phyloP scores from a whole-genome alignment of 108 stramenopile genomes.

The Chaetoceros muelleri region DNA sequence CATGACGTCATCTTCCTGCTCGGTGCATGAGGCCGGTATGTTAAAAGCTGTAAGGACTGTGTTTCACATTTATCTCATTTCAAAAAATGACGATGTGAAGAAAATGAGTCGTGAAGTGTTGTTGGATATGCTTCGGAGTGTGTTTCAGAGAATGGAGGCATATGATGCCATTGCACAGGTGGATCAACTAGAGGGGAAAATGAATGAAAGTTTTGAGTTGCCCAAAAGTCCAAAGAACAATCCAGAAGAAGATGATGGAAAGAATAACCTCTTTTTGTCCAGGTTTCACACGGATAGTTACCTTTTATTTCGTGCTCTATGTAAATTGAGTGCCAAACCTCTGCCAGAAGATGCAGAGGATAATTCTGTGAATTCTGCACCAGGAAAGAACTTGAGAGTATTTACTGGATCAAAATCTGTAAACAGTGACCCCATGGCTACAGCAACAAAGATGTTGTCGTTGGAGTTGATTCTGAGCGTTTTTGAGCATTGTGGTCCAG shows the following conservation, averaged over 20 bases:
- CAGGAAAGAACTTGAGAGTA: constrained; percentile 10
- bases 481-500: constrained; percentile 73
- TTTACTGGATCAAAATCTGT: constrained; percentile 22
- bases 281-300: constrained; percentile 92
- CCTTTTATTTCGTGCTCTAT: constrained; percentile 90
- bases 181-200: constrained; percentile 7
- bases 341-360: constrained; percentile 55
- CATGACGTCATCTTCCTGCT: constrained; percentile 66
- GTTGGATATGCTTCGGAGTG: constrained; percentile 81
- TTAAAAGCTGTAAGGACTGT: constrained; percentile 79
- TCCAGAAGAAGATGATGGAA: constrained; percentile 2
- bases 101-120: constrained; percentile 79
- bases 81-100: constrained; percentile 54
- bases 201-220: not conserved
- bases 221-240: constrained; percentile 5
- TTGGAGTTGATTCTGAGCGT: constrained; percentile 86
- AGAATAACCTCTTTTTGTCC: constrained; percentile 41
- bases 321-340: constrained; percentile 86
- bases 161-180: constrained; percentile 30
- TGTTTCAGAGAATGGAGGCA: constrained; percentile 91
- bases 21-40: constrained; percentile 89
- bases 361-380: not conserved
- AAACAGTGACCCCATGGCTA: constrained; percentile 65
- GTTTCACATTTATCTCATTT: constrained; percentile 93
- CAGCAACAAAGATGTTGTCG: constrained; percentile 83